phyloP scores from a whole-genome alignment of 129 eudicot genomes.

The Pittosporum tobira region DNA sequence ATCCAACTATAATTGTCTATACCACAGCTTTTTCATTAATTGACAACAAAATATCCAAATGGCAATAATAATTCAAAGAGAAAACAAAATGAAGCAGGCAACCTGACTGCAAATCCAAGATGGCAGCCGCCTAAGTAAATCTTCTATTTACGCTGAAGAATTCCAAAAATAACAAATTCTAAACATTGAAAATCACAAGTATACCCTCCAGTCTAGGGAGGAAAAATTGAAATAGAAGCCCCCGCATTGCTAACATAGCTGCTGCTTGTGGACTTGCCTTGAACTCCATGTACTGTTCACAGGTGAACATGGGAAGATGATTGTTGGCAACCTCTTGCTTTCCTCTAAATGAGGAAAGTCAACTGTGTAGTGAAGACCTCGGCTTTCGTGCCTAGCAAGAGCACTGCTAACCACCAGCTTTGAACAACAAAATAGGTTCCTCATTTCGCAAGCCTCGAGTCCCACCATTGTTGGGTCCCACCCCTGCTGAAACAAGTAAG shows the following conservation, averaged over 20 bases:
- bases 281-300: conserved; percentile 83
- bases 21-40: background rate
- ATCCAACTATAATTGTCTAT: background rate
- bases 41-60: background rate
- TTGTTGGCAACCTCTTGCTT: conserved; percentile 72
- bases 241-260: conserved; percentile 33
- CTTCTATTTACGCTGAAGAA: background rate
- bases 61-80: background rate
- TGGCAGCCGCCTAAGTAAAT: background rate
- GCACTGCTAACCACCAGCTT: conserved; percentile 92
- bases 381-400: conserved; percentile 80
- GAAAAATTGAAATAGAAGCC: background rate
- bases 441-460: conserved; percentile 90
- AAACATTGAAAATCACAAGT: background rate
- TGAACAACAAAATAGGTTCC: conserved; percentile 94
- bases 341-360: conserved; percentile 86
- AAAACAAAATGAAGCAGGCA: too few relatives aligned
- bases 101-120: background rate
- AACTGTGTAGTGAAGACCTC: conserved; percentile 85
- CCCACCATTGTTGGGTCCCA: conserved; percentile 99
- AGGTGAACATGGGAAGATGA: conserved; percentile 61
- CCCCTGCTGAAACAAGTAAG: conserved; percentile 77
- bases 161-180: background rate
- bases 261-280: conserved; percentile 78
- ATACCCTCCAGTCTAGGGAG: conserved; percentile 4